A percentile compares a stretch with the other conserved stretches of the same genome.
These are phyloP conservation scores for Fraxinus latifolia DNA, from an alignment of 305 asterid species.

Conservation along the genomic window DNA sequence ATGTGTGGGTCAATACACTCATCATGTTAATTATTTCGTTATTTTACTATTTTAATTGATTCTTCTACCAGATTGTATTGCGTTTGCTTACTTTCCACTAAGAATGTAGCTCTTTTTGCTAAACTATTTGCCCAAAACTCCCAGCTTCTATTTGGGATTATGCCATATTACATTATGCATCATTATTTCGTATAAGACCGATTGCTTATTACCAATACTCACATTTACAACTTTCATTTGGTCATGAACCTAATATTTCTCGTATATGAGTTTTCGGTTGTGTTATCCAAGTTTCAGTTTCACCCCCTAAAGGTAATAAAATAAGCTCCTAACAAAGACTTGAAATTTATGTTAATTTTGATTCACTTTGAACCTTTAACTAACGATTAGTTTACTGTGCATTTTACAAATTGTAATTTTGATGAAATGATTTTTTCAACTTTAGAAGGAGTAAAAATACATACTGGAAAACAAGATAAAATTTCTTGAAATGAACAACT, in stretches of 20 bases:
- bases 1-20: no score
- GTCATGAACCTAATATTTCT: not conserved
- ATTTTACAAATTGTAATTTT: no score
- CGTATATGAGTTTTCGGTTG: not conserved
- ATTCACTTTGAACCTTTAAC: not conserved
- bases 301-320: not conserved
- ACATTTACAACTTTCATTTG: not conserved
- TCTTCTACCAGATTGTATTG: no score
- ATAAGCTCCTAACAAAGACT: no score
- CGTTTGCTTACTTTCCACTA: not conserved
- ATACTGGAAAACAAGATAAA: not conserved
- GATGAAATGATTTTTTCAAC: not conserved
- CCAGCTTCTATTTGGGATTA: not conserved
- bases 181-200: not conserved
- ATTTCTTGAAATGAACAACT: not conserved
- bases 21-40: not conserved
- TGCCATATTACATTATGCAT: no score
- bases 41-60: no score
- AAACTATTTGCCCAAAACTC: not conserved
- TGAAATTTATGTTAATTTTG: not conserved
- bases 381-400: not conserved
- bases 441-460: not conserved
- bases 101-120: no score
- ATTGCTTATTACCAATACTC: no score
- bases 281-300: not conserved